Conservation (phyloP, 2,329 filamentous ascomycete species). For the Cryoendolithus antarcticus region DNA sequence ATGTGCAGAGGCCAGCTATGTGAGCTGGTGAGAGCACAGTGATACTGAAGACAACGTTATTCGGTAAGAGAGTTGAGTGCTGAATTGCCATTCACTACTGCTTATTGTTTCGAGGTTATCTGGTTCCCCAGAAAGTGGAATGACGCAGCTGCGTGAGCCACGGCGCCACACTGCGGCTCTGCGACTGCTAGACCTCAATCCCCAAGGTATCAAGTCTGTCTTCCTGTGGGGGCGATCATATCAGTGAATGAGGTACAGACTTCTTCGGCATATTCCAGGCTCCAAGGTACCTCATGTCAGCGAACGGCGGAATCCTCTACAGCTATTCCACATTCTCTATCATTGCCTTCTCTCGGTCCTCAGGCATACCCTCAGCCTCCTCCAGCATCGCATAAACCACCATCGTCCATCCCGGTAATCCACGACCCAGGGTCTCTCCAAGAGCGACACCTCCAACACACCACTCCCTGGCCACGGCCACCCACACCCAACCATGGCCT, state of each 20-base stretch:
- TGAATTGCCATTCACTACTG: too few relatives aligned
- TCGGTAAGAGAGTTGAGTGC: too few relatives aligned
- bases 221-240: too few relatives aligned
- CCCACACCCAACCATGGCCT: constrained; percentile 56
- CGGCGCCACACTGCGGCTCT: constrained; percentile 1
- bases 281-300: too few relatives aligned
- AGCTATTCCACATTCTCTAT: neutral
- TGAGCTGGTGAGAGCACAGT: neutral
- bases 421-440: neutral
- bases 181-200: neutral
- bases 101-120: too few relatives aligned
- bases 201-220: too few relatives aligned
- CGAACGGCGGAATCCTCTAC: too few relatives aligned
- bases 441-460: constrained; percentile 1
- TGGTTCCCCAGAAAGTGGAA: neutral
- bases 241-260: too few relatives aligned
- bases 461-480: neutral
- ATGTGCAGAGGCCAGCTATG: neutral
- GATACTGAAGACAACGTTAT: too few relatives aligned
- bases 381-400: neutral
- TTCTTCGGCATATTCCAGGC: too few relatives aligned
- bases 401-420: neutral
- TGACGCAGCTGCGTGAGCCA: neutral
- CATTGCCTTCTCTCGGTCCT: neutral
- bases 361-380: neutral